These are phyloP conservation scores for Biscogniauxia sp. DNA, from an alignment of 2,329 filamentous ascomycete species.

Conservation along the genomic window DNA sequence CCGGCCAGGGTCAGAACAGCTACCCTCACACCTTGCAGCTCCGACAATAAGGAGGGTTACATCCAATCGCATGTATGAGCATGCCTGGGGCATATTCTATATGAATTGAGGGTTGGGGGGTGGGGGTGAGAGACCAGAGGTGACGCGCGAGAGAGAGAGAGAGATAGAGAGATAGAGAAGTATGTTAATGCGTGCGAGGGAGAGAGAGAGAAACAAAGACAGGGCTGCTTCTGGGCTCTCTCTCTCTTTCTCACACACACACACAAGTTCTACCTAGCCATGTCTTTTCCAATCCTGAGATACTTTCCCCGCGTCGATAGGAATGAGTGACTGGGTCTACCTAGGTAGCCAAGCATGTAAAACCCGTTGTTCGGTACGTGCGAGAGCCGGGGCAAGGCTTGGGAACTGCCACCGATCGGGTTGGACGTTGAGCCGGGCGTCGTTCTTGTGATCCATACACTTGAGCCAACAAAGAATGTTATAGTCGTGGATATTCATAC, in stretches of 20 bases:
- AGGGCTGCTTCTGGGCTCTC: too few relatives aligned
- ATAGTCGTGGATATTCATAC: background rate
- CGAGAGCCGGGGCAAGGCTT: background rate
- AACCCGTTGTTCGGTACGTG: background rate
- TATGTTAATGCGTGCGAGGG: background rate
- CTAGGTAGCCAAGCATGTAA: background rate
- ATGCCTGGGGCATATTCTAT: too few relatives aligned
- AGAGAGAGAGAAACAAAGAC: background rate
- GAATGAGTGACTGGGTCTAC: background rate
- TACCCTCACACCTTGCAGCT: background rate
- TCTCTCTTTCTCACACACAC: too few relatives aligned
- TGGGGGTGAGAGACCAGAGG: too few relatives aligned
- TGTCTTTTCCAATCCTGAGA: background rate
- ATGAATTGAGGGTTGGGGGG: too few relatives aligned
- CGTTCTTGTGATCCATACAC: background rate
- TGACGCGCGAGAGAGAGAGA: too few relatives aligned
- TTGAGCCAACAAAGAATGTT: background rate
- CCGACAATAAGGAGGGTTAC: background rate
- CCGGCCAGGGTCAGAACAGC: background rate
- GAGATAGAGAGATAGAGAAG: too few relatives aligned
- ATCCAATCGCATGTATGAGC: background rate
- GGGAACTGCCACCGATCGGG: background rate
- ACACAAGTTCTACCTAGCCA: background rate
- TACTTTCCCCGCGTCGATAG: background rate
- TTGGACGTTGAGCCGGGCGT: background rate